A percentile compares a stretch with the other conserved stretches of the same genome.
phyloP scores from a whole-genome alignment of 2,329 filamentous ascomycete genomes.

The Cladophialophora psammophila region DNA sequence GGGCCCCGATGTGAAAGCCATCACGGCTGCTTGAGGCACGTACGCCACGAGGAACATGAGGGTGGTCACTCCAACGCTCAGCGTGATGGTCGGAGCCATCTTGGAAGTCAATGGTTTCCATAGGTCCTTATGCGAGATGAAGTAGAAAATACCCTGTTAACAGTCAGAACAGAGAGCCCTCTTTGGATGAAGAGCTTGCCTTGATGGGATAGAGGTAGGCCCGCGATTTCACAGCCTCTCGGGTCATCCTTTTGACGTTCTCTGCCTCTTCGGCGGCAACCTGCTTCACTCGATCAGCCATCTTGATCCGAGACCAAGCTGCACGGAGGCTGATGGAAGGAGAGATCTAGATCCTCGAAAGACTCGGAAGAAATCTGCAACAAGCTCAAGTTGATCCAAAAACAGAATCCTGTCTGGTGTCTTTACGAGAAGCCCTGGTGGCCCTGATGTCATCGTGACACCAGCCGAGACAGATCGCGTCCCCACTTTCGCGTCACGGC shows the following conservation, averaged over 20 bases:
- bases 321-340: background rate
- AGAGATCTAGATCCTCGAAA: background rate
- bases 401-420: background rate
- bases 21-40: conserved; percentile 79
- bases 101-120: conserved; percentile 67
- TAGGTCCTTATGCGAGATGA: conserved; percentile 63
- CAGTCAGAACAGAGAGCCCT: conserved; percentile 14
- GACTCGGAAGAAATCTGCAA: background rate
- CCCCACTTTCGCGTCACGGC: background rate
- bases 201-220: conserved; percentile 88
- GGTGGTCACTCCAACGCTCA: conserved; percentile 75
- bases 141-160: conserved; percentile 66
- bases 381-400: background rate
- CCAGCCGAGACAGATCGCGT: background rate
- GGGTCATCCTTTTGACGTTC: conserved; percentile 68
- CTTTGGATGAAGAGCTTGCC: conserved; percentile 47
- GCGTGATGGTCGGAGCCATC: conserved; percentile 67
- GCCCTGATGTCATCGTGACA: conserved; percentile 5
- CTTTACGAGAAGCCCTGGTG: background rate
- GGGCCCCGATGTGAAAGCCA: conserved; percentile 84
- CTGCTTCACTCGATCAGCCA: conserved; percentile 60
- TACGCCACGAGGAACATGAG: conserved; percentile 92
- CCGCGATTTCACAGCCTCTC: conserved; percentile 75
- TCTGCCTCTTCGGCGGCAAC: conserved; percentile 73
- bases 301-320: conserved; percentile 1